Evolutionary conservation across 1,139 yeast species (phyloP), one percentile per base, ranked within the genome.

Genomic region (Geotrichum phurueaensis): DNA sequence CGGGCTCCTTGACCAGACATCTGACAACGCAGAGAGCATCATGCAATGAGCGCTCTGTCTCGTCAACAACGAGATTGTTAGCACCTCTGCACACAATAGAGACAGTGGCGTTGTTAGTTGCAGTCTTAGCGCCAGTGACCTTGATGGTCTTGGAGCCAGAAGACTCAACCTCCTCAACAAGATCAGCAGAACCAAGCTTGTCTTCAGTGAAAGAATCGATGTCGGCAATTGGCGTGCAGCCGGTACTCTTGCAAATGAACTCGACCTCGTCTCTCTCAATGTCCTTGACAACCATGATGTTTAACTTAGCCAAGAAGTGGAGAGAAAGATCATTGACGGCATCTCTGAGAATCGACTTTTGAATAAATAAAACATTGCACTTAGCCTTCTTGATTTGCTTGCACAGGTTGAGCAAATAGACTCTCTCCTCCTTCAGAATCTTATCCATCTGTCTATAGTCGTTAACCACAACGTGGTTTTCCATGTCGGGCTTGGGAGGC

Each of bases 401-500:
- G 80, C 97, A 92, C 73, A 95, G 88, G 75, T 94, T 92, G 72
- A 94, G 82, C 72, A 94, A 78, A 73, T 94, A 94, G 33, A 96
- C 95, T 73, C 99, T 85, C 79, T 94, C 99, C 76, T 94, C 99
- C 73, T 95, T 95, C 72, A 94, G 81, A 68, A 94, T 94, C 79
- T 92, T 94, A 77, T 94, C 99, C 99, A 94, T 94, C 76, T 95
- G 99, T 77, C 99, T 84, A 78, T 94, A 94, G 75, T 94, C 99
- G 73, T 89, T 94, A 60, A 94, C 98, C 59, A 95, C 96, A 62
- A 94, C 95, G 72, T 92, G 94, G 73, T 94, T 94, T 76, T 94
- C 99, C 87, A 95, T 89, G 73, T 94, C 99, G 50, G 99, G 99
- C 74, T 94, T 94, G 68, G 99, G 99, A 53, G 99, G 99, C 39